These are phyloP conservation scores for Alisma plantagoaquatica DNA, from an alignment of 106 monocot genomes.

Conservation along the genomic window DNA sequence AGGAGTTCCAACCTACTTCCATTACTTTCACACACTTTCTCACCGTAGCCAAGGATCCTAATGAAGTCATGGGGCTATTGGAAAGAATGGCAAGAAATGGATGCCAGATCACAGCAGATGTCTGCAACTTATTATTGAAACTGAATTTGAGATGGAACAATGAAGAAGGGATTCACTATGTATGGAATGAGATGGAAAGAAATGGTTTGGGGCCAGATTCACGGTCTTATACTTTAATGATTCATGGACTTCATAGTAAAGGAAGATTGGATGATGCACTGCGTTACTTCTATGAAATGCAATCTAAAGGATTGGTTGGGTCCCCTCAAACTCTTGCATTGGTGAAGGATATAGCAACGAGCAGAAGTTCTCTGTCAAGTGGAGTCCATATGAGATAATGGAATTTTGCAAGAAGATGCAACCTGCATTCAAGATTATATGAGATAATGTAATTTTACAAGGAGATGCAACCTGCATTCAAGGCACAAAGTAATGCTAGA, in stretches of 20 bases:
- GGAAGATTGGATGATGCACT: constrained; percentile 50
- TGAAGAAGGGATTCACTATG: constrained; percentile 19
- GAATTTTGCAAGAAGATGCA: too few species aligned
- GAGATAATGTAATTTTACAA: too few species aligned
- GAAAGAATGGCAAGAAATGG: constrained; percentile 40
- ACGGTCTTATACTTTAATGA: constrained; percentile 61
- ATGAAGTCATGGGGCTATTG: constrained; percentile 39
- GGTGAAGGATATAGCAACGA: constrained; percentile 45
- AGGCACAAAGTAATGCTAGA: too few species aligned
- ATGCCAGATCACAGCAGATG: constrained; percentile 41
- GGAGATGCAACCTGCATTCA: too few species aligned
- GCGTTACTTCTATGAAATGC: constrained; percentile 47
- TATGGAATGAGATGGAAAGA: constrained; percentile 73
- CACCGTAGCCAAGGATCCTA: constrained; percentile 32
- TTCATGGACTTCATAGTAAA: constrained; percentile 53
- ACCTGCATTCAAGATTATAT: too few species aligned
- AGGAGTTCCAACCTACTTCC: constrained; percentile 41
- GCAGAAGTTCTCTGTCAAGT: too few species aligned
- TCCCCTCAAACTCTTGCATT: constrained; percentile 55
- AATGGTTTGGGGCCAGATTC: constrained; percentile 70
- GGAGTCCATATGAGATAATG: too few species aligned
- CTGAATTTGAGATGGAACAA: constrained; percentile 53
- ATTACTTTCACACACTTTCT: constrained; percentile 66
- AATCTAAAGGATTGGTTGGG: constrained; percentile 57
- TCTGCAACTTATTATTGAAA: constrained; percentile 59